These are phyloP conservation scores for Cladorrhinum sp. DNA, from an alignment of 2,329 filamentous ascomycete genomes.

Conservation along the genomic window DNA sequence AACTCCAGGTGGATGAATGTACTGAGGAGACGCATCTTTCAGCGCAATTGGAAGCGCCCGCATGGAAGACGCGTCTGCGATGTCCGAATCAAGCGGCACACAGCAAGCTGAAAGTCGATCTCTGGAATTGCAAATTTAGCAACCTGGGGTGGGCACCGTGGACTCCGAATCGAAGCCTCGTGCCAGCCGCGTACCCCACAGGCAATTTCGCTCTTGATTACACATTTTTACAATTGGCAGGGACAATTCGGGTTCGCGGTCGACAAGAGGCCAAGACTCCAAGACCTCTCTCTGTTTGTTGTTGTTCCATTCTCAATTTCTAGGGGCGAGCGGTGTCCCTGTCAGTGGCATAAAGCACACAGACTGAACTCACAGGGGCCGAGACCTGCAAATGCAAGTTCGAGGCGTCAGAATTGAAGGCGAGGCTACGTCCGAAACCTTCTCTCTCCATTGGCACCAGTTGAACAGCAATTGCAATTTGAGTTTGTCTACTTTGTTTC, in stretches of 20 bases:
- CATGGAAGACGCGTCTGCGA: slow-evolving; percentile 7
- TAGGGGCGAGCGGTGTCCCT: slow-evolving; percentile 12
- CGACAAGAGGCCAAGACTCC: background rate
- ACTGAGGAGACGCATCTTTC: background rate
- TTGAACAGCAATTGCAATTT: background rate
- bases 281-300: background rate
- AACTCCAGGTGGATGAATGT: too few relatives aligned
- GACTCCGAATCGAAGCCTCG: slow-evolving; percentile 26
- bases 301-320: slow-evolving; percentile 9
- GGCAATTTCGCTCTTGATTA: slow-evolving; percentile 23
- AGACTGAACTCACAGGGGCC: slow-evolving; percentile 4
- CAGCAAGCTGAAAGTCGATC: slow-evolving; percentile 31
- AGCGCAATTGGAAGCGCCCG: slow-evolving; percentile 22
- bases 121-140: slow-evolving; percentile 26
- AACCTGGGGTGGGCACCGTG: slow-evolving; percentile 12
- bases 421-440: slow-evolving; percentile 1
- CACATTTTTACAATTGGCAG: background rate
- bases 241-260: background rate
- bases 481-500: slow-evolving; percentile 16
- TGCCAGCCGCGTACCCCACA: slow-evolving; percentile 26
- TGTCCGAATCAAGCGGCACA: slow-evolving; percentile 23
- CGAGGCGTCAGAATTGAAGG: background rate
- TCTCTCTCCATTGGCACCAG: background rate
- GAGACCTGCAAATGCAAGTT: background rate
- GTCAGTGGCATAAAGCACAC: slow-evolving; percentile 7